These are phyloP conservation scores for Talaromyces sp. DNA, from an alignment of 2,329 filamentous ascomycete species.

Conservation along the genomic window DNA sequence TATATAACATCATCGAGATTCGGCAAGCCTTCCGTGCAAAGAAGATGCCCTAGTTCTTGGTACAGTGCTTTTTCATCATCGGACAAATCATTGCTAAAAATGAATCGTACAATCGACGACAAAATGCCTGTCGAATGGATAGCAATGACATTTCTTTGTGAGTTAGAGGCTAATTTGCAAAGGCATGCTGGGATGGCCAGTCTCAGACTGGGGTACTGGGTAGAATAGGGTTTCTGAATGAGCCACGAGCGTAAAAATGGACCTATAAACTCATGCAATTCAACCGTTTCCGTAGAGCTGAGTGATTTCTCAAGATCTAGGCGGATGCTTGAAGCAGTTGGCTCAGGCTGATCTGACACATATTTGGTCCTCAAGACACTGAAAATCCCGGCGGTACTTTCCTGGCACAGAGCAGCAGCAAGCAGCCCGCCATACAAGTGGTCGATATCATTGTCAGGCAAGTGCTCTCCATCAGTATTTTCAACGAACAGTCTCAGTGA, in stretches of 20 bases:
- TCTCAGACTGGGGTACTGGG: slow-evolving; percentile 30
- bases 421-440: slow-evolving; percentile 81
- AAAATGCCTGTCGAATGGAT: slow-evolving; percentile 71
- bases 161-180: slow-evolving; percentile 55
- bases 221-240: slow-evolving; percentile 57
- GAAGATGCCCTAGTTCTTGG: slow-evolving; percentile 62
- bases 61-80: slow-evolving; percentile 58
- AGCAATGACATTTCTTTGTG: slow-evolving; percentile 65
- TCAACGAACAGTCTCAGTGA: slow-evolving; percentile 62
- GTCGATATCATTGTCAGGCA: slow-evolving; percentile 55
- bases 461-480: slow-evolving; percentile 45
- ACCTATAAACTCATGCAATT: slow-evolving; percentile 40
- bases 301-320: slow-evolving; percentile 35
- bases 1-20: slow-evolving; percentile 78
- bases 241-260: slow-evolving; percentile 48
- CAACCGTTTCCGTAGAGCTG: slow-evolving; percentile 41
- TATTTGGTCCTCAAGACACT: slow-evolving; percentile 35
- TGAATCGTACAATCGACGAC: slow-evolving; percentile 61
- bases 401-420: slow-evolving; percentile 75
- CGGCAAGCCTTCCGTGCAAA: slow-evolving; percentile 74
- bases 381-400: slow-evolving; percentile 68
- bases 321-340: slow-evolving; percentile 25
- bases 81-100: slow-evolving; percentile 57
- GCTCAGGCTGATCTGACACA: slow-evolving; percentile 16
- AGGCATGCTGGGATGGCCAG: slow-evolving; percentile 65